A percentile compares a stretch with the other conserved stretches of the same genome.
Conservation (phyloP, 306 rosid species). For the Senna tora region DNA sequence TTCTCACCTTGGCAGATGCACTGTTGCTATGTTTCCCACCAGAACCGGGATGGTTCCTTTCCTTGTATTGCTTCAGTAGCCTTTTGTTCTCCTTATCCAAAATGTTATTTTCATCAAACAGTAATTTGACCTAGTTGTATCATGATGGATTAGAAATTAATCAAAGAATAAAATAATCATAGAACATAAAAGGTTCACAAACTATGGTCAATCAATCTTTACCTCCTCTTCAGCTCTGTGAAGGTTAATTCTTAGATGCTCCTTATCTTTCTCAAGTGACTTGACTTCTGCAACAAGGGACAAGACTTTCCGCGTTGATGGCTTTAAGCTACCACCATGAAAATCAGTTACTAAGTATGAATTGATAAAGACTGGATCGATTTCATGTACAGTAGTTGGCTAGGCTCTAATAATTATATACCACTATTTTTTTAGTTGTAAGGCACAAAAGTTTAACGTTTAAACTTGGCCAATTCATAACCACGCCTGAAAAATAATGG, state of each 20-base stretch:
- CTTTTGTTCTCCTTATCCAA: constrained; percentile 69
- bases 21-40: constrained; percentile 62
- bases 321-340: constrained; percentile 63
- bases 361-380: constrained; percentile 19
- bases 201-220: constrained; percentile 19
- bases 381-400: not conserved
- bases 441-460: constrained; percentile 1
- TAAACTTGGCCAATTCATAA: constrained; percentile 16
- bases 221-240: constrained; percentile 94
- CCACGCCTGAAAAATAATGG: constrained; percentile 14
- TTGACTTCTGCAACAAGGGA: constrained; percentile 70
- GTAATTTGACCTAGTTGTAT: constrained; percentile 64
- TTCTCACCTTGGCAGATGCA: constrained; percentile 75
- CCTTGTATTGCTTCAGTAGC: constrained; percentile 55
- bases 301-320: constrained; percentile 61
- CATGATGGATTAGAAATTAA: constrained; percentile 32
- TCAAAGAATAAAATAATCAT: constrained; percentile 25
- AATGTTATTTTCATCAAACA: constrained; percentile 68
- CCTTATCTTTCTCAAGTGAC: constrained; percentile 76
- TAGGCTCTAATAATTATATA: not conserved
- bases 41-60: constrained; percentile 54
- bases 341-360: constrained; percentile 7
- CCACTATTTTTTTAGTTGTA: not conserved
- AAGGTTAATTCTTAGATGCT: constrained; percentile 77
- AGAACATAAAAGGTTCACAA: constrained; percentile 13